Percentiles rank a stretch among this genome's conserved stretches.
phyloP scores from a whole-genome alignment of 495 filamentous ascomycete species.

The Patellaria atrata region DNA sequence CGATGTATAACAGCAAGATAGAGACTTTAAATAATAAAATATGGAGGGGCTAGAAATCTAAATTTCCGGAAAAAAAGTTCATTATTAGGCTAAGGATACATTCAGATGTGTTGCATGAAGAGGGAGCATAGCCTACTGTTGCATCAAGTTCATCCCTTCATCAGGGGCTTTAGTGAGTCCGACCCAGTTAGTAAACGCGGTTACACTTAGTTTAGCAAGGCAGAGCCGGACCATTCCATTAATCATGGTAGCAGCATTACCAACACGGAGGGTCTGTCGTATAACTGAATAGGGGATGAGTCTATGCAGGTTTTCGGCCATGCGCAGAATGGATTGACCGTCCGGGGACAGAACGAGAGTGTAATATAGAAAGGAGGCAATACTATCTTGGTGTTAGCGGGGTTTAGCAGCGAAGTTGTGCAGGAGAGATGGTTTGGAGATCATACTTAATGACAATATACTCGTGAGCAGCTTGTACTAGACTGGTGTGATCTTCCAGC shows the following conservation, averaged over 20 bases:
- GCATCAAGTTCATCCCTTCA: slow-evolving; percentile 55
- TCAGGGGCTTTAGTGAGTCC: slow-evolving; percentile 41
- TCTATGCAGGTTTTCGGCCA: slow-evolving; percentile 41
- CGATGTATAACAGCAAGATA: too few species aligned
- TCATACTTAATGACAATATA: slow-evolving; percentile 42
- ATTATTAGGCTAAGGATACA: too few species aligned
- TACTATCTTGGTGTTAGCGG: too few species aligned
- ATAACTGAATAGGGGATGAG: slow-evolving; percentile 46
- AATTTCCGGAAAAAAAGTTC: too few species aligned
- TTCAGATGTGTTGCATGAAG: background rate
- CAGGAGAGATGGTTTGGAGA: slow-evolving; percentile 2
- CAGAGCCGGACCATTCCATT: slow-evolving; percentile 47
- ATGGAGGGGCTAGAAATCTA: too few species aligned
- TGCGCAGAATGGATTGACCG: slow-evolving; percentile 44
- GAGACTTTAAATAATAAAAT: too few species aligned
- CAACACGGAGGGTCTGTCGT: slow-evolving; percentile 46
- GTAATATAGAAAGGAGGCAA: slow-evolving; percentile 50
- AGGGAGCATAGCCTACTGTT: slow-evolving; percentile 43
- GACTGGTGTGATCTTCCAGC: slow-evolving; percentile 40
- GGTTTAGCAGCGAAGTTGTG: slow-evolving; percentile 1
- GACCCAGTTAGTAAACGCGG: slow-evolving; percentile 50
- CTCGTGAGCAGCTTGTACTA: slow-evolving; percentile 42
- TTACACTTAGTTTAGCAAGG: slow-evolving; percentile 48
- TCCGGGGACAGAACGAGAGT: slow-evolving; percentile 47
- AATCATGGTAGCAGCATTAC: slow-evolving; percentile 57